Conservation (phyloP, 78 protist genomes). For the Diacronema lutheri region DNA sequence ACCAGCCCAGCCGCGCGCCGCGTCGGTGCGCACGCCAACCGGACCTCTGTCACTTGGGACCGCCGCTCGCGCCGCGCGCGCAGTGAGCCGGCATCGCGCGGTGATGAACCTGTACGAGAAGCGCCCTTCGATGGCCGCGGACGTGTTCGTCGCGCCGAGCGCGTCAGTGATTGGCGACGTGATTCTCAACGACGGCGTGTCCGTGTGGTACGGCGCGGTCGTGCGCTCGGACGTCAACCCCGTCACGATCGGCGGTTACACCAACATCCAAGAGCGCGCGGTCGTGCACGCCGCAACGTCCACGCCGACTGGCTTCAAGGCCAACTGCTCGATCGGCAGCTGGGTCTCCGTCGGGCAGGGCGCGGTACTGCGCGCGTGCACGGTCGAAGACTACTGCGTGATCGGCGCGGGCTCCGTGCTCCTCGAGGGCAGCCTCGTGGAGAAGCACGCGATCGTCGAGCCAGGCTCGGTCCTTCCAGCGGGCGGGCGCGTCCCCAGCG, state of each 20-base stretch:
- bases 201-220: slow-evolving; percentile 33
- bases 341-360: slow-evolving; percentile 51
- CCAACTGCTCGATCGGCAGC: slow-evolving; percentile 36
- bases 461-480: slow-evolving; percentile 47
- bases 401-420: slow-evolving; percentile 61
- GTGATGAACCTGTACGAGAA: not conserved
- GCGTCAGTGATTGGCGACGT: slow-evolving; percentile 40
- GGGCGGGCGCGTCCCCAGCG: slow-evolving; percentile 50
- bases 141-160: slow-evolving; percentile 49
- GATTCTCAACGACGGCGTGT: not conserved
- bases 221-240: not conserved
- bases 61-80: too few species aligned
- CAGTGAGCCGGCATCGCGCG: not conserved
- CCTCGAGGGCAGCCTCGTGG: slow-evolving; percentile 50
- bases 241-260: not conserved
- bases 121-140: not conserved
- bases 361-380: slow-evolving; percentile 61
- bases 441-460: slow-evolving; percentile 53
- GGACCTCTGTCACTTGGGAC: too few species aligned
- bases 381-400: slow-evolving; percentile 57
- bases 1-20: too few species aligned
- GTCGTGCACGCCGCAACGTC: not conserved
- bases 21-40: too few species aligned
- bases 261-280: not conserved
- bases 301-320: slow-evolving; percentile 8